phyloP scores from a whole-genome alignment of 495 filamentous ascomycete genomes.

The Xylaria intraflava region DNA sequence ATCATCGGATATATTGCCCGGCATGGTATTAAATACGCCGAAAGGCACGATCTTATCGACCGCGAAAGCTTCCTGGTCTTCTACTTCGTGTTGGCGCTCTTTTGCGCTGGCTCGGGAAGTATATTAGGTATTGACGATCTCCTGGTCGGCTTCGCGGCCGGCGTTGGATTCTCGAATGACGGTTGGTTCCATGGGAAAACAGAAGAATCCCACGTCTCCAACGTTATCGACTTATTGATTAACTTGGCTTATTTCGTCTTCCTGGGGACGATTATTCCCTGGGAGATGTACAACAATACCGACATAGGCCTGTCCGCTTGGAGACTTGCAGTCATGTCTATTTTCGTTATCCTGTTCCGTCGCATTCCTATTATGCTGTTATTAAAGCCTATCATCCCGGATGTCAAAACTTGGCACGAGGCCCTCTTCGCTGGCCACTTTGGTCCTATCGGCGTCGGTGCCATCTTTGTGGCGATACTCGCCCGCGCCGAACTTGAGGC shows the following conservation, averaged over 20 bases:
- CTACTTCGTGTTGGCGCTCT: conserved; percentile 95
- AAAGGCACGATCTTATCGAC: conserved; percentile 81
- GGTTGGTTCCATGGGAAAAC: conserved; percentile 99
- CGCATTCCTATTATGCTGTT: conserved; percentile 93
- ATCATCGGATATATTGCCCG: conserved; percentile 80
- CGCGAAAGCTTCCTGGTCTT: conserved; percentile 97
- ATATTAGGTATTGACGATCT: conserved; percentile 91
- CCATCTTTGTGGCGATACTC: conserved; percentile 90
- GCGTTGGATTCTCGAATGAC: conserved; percentile 97
- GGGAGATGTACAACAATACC: conserved; percentile 73
- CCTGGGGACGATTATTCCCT: conserved; percentile 94
- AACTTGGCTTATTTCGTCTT: conserved; percentile 99
- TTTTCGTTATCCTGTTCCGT: conserved; percentile 92
- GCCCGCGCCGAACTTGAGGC: conserved; percentile 83
- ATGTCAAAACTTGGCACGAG: conserved; percentile 98
- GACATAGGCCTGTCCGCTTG: conserved; percentile 71
- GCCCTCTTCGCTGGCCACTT: conserved; percentile 98
- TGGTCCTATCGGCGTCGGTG: conserved; percentile 95
- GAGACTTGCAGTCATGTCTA: conserved; percentile 79
- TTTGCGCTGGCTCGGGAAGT: conserved; percentile 91
- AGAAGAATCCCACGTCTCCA: conserved; percentile 96
- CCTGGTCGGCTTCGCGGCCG: conserved; percentile 90
- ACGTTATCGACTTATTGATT: conserved; percentile 95
- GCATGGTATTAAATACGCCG: conserved; percentile 84
- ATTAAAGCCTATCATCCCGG: conserved; percentile 88